Evolutionary conservation across 441 rosid species (phyloP).

Genomic region (Erodium moschatum): DNA sequence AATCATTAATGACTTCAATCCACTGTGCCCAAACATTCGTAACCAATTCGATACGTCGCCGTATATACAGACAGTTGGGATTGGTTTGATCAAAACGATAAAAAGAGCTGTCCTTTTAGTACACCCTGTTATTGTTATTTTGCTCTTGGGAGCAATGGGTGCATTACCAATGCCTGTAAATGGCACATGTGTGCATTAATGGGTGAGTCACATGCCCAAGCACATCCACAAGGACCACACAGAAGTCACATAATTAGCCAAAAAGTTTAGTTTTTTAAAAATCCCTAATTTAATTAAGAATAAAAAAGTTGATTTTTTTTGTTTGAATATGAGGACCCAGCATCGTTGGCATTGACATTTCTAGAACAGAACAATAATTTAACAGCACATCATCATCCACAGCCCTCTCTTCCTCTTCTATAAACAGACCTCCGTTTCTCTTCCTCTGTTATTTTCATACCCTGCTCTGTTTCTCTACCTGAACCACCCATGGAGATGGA

Average conservation of each 20-base stretch:
- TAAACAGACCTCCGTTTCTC: not conserved
- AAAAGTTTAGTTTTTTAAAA: no score
- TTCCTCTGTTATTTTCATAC: not conserved
- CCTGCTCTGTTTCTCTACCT: constrained; percentile 15
- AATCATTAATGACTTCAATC: no score
- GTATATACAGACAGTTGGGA: not conserved
- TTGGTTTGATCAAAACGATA: not conserved
- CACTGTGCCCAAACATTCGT: not conserved
- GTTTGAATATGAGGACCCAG: constrained; percentile 20
- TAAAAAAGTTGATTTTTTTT: no score
- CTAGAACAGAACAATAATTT: constrained; percentile 25
- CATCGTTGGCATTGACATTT: constrained; percentile 47
- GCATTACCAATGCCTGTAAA: not conserved
- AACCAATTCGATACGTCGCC: not conserved
- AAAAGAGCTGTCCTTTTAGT: not conserved
- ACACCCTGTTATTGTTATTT: not conserved
- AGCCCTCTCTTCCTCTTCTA: constrained; percentile 5
- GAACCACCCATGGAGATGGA: constrained; percentile 27
- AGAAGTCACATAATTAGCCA: not conserved
- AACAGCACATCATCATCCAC: constrained; percentile 5
- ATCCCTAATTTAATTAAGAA: no score
- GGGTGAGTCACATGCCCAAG: not conserved
- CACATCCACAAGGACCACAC: not conserved
- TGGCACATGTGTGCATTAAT: not conserved
- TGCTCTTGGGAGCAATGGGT: not conserved